Percentiles rank a stretch among this genome's conserved stretches.
These are phyloP conservation scores for Puccinia sorghi DNA, from an alignment of 1,284 basidiomycete genomes.

Conservation along the genomic window DNA sequence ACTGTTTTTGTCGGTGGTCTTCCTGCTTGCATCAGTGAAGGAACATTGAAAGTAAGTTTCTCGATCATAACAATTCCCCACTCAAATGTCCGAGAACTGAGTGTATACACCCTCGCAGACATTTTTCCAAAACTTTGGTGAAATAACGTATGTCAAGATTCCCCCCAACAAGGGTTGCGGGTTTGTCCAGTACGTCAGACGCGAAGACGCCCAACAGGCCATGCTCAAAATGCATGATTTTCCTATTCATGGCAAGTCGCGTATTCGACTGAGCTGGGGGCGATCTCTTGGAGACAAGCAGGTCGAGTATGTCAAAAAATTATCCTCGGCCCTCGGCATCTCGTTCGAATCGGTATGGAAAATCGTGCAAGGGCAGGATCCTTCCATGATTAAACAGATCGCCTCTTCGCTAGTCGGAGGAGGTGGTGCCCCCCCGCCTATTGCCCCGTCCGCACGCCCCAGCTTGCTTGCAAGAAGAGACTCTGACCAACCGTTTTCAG, in stretches of 20 bases:
- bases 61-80: neutral
- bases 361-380: conserved; percentile 46
- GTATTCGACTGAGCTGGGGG: conserved; percentile 89
- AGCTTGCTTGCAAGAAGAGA: neutral
- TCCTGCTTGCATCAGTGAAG: conserved; percentile 79
- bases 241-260: conserved; percentile 77
- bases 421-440: neutral
- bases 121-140: conserved; percentile 84
- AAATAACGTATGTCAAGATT: conserved; percentile 92
- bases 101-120: conserved; percentile 55
- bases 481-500: neutral
- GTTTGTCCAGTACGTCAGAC: conserved; percentile 89
- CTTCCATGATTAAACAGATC: conserved; percentile 40
- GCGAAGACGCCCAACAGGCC: conserved; percentile 84
- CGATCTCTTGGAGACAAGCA: conserved; percentile 61
- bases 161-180: conserved; percentile 93
- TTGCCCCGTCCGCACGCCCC: neutral
- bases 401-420: conserved; percentile 14
- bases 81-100: neutral
- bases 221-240: conserved; percentile 97
- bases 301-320: conserved; percentile 45
- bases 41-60: conserved; percentile 68
- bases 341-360: conserved; percentile 49
- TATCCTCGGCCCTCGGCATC: conserved; percentile 23
- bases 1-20: conserved; percentile 89